Evolutionary conservation across 306 rosid species (phyloP).

Genomic region (Potentilla sterilis): DNA sequence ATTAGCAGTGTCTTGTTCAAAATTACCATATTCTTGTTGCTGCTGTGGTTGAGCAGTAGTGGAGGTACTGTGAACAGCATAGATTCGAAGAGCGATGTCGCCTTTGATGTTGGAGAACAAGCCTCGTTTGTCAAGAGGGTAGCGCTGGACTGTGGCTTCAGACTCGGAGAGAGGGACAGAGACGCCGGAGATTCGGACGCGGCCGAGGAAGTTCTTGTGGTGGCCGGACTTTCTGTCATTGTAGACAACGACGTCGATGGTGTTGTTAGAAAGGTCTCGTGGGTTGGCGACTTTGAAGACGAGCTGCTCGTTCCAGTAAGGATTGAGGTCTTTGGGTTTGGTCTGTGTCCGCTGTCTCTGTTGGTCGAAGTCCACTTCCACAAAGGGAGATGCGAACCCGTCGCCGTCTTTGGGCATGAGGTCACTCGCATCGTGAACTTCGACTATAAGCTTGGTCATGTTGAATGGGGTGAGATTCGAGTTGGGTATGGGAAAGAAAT

Average conservation of each 20-base stretch:
- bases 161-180: constrained; percentile 62
- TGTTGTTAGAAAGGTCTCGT: constrained; percentile 46
- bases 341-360: constrained; percentile 60
- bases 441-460: constrained; percentile 70
- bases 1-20: not conserved
- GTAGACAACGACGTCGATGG: constrained; percentile 55
- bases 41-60: constrained; percentile 6
- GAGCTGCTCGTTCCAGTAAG: constrained; percentile 71
- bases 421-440: constrained; percentile 66
- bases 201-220: constrained; percentile 67
- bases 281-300: constrained; percentile 50
- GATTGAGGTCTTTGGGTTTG: constrained; percentile 64
- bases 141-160: constrained; percentile 52
- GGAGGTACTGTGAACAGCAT: constrained; percentile 15
- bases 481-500: not conserved
- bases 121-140: constrained; percentile 80
- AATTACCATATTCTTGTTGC: not conserved
- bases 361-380: constrained; percentile 55
- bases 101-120: constrained; percentile 66
- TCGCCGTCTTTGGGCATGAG: constrained; percentile 80
- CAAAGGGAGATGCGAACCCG: constrained; percentile 78
- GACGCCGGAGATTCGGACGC: constrained; percentile 62
- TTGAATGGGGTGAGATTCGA: not conserved
- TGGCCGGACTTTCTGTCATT: constrained; percentile 41
- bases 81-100: constrained; percentile 67